These are phyloP conservation scores for Mortierella sp. DNA, from an alignment of 371 early-diverging fungal genomes.

Conservation along the genomic window DNA sequence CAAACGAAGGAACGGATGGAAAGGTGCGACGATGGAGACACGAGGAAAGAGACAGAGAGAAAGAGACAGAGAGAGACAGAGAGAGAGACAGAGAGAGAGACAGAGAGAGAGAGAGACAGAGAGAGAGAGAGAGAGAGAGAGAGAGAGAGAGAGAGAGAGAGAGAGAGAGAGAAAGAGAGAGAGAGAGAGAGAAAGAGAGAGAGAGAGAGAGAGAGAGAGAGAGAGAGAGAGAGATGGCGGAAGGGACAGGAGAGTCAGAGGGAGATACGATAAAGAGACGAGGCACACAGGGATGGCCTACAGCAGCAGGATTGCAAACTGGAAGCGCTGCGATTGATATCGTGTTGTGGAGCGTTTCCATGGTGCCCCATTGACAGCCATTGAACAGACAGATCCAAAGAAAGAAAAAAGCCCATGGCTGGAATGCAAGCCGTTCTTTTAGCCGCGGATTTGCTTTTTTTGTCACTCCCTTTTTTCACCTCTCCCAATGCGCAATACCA, in stretches of 20 bases:
- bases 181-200: slow-evolving; percentile 1
- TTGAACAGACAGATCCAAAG: too few species aligned
- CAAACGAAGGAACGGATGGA: slow-evolving; percentile 8
- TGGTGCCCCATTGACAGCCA: neutral
- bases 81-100: neutral
- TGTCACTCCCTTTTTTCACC: neutral
- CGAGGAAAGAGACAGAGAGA: neutral
- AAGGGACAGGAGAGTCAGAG: slow-evolving; percentile 2
- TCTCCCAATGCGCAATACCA: too few species aligned
- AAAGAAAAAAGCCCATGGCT: neutral
- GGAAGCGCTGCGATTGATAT: neutral
- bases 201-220: neutral
- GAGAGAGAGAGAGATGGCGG: neutral
- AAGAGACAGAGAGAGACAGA: neutral
- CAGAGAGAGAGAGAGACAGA: slow-evolving; percentile 10
- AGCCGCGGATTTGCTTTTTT: neutral
- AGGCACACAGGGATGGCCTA: slow-evolving; percentile 4
- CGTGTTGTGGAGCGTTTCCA: neutral
- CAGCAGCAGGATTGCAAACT: neutral
- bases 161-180: neutral
- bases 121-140: neutral
- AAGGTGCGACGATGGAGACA: neutral
- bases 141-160: neutral
- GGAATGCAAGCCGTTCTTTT: slow-evolving; percentile 4
- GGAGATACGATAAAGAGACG: neutral